Base-by-base conservation (phyloP, 176 grass and related monocot species). In the Thinopyrum elongatum region DNA sequence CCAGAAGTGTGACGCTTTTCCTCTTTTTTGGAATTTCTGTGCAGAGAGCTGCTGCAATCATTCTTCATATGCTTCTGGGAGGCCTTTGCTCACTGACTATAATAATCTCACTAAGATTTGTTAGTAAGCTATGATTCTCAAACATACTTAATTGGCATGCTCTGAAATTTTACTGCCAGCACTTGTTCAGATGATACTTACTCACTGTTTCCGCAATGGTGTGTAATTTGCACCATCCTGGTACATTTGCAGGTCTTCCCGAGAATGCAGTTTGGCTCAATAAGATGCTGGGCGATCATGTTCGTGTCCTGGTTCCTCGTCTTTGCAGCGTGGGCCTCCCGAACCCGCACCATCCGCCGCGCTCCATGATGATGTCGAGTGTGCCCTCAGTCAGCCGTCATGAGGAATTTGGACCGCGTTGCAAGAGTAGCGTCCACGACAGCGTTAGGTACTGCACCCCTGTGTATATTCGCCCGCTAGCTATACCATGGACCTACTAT, bases 291-390 rank as follows among this genome's bases (percentile, higher is more conserved):
- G 94, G 88, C 87, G 27, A 89, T 96, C 57, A 75, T 87, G 14
- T 95, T 95, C 17, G 33, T 95, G 71, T 95, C 93, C n/a, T 98
- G 94, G 82, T 98, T 95, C 90, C 90, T 98, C 35, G 88, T 89
- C 13, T 95, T 98, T 83, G 92, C 92, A 76, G 82, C 96, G 71
- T 98, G 94, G 94, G 88, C 90, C 77, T 94, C 94, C 10, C 84
- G 90, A 31, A 98, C 94, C 10, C 94, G 82, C 28, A 86, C 57
- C 19, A 23, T 80, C 53, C 97, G 92, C 34, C 65, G 19, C 7
- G 19, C 94, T 15, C 84, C 88, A 12, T 91, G 85, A 94, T 39
- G 5, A 3, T 35, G 79, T 39, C 59, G 38, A 77, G 30, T 53
- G 8, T 75, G 69, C 74, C 68, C 8, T 75, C 26, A 4, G 27